Evolutionary conservation across 2,329 filamentous ascomycete genomes (phyloP).

Genomic region (Scopulariopsis brevicaulis): DNA sequence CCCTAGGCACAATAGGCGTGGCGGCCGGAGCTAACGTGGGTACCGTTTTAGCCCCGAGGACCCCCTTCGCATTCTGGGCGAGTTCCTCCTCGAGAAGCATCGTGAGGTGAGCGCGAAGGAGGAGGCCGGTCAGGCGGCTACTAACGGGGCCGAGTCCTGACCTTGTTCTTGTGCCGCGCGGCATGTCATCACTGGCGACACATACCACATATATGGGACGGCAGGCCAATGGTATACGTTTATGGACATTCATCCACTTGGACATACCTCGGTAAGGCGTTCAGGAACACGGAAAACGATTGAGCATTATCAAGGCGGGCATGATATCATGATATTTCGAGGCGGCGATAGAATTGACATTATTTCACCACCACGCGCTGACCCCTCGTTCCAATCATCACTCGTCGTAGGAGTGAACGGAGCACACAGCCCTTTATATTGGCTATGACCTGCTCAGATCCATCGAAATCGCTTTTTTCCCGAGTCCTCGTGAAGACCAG

Average conservation of each 20-base stretch:
- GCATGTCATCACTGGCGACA: neutral
- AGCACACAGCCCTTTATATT: neutral
- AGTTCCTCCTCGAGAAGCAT: conserved; percentile 58
- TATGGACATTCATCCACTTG: neutral
- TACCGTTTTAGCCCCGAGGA: conserved; percentile 42
- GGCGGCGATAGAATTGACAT: neutral
- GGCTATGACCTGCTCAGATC: conserved; percentile 1
- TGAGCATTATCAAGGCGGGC: neutral
- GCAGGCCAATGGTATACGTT: neutral
- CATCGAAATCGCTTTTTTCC: neutral
- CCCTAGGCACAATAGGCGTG: neutral
- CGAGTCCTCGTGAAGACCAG: neutral
- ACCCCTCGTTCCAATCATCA: neutral
- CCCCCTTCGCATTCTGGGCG: conserved; percentile 57
- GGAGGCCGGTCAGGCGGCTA: neutral
- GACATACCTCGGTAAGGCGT: neutral
- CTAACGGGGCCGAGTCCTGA: neutral
- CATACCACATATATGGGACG: neutral
- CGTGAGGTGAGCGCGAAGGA: conserved; percentile 15
- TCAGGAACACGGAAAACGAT: neutral
- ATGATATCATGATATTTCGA: neutral
- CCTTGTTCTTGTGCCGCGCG: neutral
- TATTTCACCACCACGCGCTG: neutral
- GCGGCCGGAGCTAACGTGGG: neutral
- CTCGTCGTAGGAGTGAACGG: neutral